A percentile compares a stretch with the other conserved stretches of the same genome.
These are phyloP conservation scores for Stephania yunnanensis DNA, from an alignment of 164 flowering plant species.

Conservation along the genomic window DNA sequence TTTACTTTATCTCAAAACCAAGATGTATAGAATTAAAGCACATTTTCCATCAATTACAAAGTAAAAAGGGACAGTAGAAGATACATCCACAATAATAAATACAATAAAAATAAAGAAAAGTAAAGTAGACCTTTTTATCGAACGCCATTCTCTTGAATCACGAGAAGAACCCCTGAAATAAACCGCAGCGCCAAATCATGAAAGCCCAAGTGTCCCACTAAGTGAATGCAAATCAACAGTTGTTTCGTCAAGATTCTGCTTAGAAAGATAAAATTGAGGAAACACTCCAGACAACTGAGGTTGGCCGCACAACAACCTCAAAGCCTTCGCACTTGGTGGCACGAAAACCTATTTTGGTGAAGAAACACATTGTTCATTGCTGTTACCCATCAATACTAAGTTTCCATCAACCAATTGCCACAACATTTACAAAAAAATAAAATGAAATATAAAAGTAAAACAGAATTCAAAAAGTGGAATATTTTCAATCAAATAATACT, in stretches of 20 bases:
- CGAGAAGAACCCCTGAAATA: constrained; percentile 34
- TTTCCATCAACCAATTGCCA: background rate
- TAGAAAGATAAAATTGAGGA: constrained; percentile 73
- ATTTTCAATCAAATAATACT: too few relatives aligned
- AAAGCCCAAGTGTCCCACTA: constrained; percentile 43
- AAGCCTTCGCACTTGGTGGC: constrained; percentile 72
- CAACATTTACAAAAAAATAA: background rate
- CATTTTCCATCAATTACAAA: background rate
- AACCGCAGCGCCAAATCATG: constrained; percentile 76
- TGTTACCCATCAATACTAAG: background rate
- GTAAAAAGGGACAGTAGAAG: background rate
- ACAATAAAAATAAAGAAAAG: background rate
- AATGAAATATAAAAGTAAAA: background rate
- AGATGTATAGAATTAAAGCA: background rate
- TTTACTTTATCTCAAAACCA: background rate
- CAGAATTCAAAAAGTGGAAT: background rate
- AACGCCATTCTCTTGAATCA: constrained; percentile 16
- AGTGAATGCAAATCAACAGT: constrained; percentile 22
- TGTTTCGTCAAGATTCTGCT: constrained; percentile 29
- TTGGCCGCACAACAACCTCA: constrained; percentile 66
- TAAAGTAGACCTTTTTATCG: constrained; percentile 39
- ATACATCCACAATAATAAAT: background rate
- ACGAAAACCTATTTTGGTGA: constrained; percentile 56
- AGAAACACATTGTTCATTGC: background rate
- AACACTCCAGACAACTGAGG: constrained; percentile 45